Evolutionary conservation across 2,329 filamentous ascomycete species (phyloP).

Genomic region (Calonectria fujianensis): DNA sequence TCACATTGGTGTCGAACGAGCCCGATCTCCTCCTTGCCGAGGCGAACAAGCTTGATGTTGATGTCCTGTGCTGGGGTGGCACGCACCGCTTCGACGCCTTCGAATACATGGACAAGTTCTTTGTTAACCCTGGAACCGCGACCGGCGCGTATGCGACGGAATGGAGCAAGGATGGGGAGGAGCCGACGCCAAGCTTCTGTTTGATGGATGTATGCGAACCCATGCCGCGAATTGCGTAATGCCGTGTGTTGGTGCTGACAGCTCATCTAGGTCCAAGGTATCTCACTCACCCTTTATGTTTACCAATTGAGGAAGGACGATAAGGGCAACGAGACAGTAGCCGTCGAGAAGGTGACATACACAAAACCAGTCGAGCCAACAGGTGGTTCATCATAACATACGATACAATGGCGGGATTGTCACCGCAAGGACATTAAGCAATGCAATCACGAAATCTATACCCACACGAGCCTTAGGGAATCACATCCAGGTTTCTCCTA

Average conservation of each 20-base stretch:
- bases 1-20: constrained; percentile 80
- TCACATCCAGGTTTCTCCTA: constrained; percentile 36
- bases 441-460: constrained; percentile 54
- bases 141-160: constrained; percentile 78
- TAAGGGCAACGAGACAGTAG: constrained; percentile 85
- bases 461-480: constrained; percentile 50
- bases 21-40: constrained; percentile 80
- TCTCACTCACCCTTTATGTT: constrained; percentile 95
- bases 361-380: constrained; percentile 82
- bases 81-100: constrained; percentile 82
- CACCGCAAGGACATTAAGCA: constrained; percentile 44
- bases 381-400: constrained; percentile 66
- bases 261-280: constrained; percentile 86
- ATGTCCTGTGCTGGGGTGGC: constrained; percentile 81
- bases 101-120: constrained; percentile 85
- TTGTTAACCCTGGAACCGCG: constrained; percentile 81
- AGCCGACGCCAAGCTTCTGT: constrained; percentile 93
- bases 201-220: constrained; percentile 91
- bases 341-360: constrained; percentile 90
- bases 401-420: constrained; percentile 29
- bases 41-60: constrained; percentile 80
- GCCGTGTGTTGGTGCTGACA: constrained; percentile 48
- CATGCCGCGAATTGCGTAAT: background rate
- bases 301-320: constrained; percentile 89
- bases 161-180: constrained; percentile 77